Base-by-base conservation (phyloP, 768 basidiomycete species). In the Kwoniella dejecticola region DNA sequence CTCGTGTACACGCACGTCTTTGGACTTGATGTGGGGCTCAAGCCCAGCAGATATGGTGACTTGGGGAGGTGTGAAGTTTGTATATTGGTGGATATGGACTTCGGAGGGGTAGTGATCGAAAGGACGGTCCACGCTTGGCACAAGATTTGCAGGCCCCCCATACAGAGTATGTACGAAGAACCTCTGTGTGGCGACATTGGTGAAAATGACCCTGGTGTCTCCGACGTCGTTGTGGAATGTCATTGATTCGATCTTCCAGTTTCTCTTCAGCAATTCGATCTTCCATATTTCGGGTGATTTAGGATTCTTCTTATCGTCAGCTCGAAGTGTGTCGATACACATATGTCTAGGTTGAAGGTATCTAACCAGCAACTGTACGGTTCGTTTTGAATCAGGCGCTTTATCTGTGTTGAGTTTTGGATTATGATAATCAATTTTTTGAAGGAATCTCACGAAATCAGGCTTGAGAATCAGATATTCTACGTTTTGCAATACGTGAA, bases 221-320 rank as follows among this genome's bases (percentile, higher is more conserved):
- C 53, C 38, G n/a, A 42, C n/a, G 10, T 55, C 53, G 23, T 42
- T 3, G 15, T 55, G 53, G 8, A 42, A 55, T 19, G 53, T 55
- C 13, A 42, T 55, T 3, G 53, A 41, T 0, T 55, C 27, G 13
- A 55, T 30, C 1, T 42, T 42, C 53, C 53, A 55, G 21, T 30
- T 10, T 26, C 24, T 26, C 41, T 55, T 55, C 21, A 55, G 29
- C n/a, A 55, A 11, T 24, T 44, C 53, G 11, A 55, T 10, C 30
- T 55, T 55, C 53, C 53, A 55, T 5, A 55, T 21, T 19, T 55
- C 53, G 19, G 53, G 53, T 24, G 15, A 26, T 17, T 54, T 54
- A 3, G 53, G 27, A 29, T 54, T 29, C 13, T 54, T 54, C n/a
- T 42, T 40, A 40, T 54, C 53, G 17, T 29, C 27, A 13, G n/a